Percentiles rank a stretch among this genome's conserved stretches.
These are phyloP conservation scores for Collybia sordida DNA, from an alignment of 768 basidiomycete species.

Conservation along the genomic window DNA sequence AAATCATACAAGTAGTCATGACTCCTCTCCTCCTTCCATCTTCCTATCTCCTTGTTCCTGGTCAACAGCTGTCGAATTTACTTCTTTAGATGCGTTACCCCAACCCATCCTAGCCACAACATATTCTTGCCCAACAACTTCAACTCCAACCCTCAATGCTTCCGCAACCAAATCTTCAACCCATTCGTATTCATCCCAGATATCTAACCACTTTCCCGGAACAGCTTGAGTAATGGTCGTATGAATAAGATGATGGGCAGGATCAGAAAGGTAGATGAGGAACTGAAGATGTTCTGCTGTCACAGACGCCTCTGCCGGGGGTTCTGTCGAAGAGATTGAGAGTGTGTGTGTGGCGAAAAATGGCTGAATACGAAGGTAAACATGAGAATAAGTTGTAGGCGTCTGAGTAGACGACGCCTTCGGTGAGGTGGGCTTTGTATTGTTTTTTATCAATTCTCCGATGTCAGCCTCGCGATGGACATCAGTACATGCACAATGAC, in stretches of 20 bases:
- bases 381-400: conserved; percentile 82
- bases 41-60: conserved; percentile 7
- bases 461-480: conserved; percentile 60
- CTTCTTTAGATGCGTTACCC: conserved; percentile 30
- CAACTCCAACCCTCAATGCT: conserved; percentile 77
- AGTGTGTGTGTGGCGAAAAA: conserved; percentile 60
- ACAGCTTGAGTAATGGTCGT: conserved; percentile 82
- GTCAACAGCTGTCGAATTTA: conserved; percentile 18
- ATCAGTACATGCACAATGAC: conserved; percentile 6
- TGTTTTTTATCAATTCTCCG: conserved; percentile 71
- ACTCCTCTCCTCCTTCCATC: conserved; percentile 21
- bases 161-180: conserved; percentile 95
- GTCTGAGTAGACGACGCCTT: conserved; percentile 32
- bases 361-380: conserved; percentile 94
- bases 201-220: conserved; percentile 81
- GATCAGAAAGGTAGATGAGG: conserved; percentile 73
- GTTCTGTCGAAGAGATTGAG: conserved; percentile 26
- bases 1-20: conserved; percentile 34
- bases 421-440: conserved; percentile 35
- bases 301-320: conserved; percentile 35
- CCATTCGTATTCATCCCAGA: conserved; percentile 94
- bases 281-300: conserved; percentile 60
- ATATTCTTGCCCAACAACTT: conserved; percentile 92
- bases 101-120: conserved; percentile 86
- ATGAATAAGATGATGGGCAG: conserved; percentile 72